Percentiles rank a stretch among this genome's conserved stretches.
These are phyloP conservation scores for Thuidium tamariscinum DNA, from an alignment of 225 moss, liverwort and hornwort species.

Conservation along the genomic window DNA sequence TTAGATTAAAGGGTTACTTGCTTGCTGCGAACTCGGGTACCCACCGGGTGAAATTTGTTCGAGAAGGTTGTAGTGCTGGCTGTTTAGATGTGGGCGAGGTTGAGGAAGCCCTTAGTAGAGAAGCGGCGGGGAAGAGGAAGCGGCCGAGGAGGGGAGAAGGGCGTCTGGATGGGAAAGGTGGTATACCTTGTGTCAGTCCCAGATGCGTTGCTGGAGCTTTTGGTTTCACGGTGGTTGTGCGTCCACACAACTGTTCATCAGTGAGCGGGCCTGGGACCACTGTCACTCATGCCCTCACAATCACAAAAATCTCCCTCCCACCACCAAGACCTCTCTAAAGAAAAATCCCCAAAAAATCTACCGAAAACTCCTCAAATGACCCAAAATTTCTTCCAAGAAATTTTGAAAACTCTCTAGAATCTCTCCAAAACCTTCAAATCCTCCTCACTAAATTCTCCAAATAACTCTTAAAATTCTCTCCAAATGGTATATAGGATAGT, in stretches of 20 bases:
- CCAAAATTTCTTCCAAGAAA: not conserved
- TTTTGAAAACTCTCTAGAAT: not conserved
- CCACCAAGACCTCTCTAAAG: not conserved
- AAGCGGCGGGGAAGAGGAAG: not conserved
- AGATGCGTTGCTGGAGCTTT: not conserved
- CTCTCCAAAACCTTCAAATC: not conserved
- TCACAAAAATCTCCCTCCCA: not conserved
- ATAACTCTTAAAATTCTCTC: no score
- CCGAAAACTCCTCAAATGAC: no score
- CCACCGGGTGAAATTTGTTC: not conserved
- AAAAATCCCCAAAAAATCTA: not conserved
- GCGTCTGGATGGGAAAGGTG: not conserved
- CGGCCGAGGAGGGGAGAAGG: not conserved
- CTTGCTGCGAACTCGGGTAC: not conserved
- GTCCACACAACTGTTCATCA: not conserved
- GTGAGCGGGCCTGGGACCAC: not conserved
- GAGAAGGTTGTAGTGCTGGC: no score
- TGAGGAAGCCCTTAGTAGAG: not conserved
- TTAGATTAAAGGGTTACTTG: not conserved
- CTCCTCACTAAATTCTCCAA: not conserved
- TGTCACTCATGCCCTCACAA: not conserved
- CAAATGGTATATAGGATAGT: accelerated
- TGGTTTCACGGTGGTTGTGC: not conserved
- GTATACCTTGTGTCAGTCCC: not conserved
- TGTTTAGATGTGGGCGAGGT: no score